phyloP scores from a whole-genome alignment of 1,139 yeast genomes.

The Blastobotrys petasosporus region DNA sequence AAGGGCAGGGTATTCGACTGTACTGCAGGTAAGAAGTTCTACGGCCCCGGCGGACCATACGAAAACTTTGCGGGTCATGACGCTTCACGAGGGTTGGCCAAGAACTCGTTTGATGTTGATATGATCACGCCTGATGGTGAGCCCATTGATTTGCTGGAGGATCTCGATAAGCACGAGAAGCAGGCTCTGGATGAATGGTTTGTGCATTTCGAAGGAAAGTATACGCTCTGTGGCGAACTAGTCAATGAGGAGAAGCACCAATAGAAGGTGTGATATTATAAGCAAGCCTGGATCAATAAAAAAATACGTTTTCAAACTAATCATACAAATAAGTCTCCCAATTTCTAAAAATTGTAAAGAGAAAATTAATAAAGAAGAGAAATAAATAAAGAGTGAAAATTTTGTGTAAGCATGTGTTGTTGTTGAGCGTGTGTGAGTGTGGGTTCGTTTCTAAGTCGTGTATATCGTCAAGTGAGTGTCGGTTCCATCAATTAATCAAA shows the following conservation, averaged over 20 bases:
- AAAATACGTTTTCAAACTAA: no score
- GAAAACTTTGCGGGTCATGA: constrained; percentile 95
- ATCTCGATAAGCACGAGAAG: constrained; percentile 54
- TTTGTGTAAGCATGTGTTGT: neutral
- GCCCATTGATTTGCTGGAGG: constrained; percentile 67
- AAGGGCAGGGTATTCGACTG: constrained; percentile 85
- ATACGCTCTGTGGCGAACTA: constrained; percentile 33
- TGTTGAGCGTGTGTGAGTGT: no score
- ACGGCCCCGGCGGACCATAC: constrained; percentile 97
- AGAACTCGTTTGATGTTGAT: constrained; percentile 70
- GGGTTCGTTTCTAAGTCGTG: no score
- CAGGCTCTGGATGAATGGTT: constrained; percentile 81
- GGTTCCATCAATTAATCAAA: constrained; percentile 1
- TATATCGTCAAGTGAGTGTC: neutral
- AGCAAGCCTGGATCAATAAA: no score
- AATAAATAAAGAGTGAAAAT: neutral
- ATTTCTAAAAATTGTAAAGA: neutral
- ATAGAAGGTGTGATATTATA: neutral
- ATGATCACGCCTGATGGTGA: constrained; percentile 35
- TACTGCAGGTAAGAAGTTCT: constrained; percentile 71
- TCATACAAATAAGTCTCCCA: no score
- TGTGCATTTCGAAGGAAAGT: constrained; percentile 66
- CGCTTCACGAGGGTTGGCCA: constrained; percentile 90
- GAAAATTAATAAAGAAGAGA: neutral
- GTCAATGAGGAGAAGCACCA: constrained; percentile 11